These are phyloP conservation scores for Penicillium ochrochloron DNA, from an alignment of 495 filamentous ascomycete genomes.

Conservation along the genomic window DNA sequence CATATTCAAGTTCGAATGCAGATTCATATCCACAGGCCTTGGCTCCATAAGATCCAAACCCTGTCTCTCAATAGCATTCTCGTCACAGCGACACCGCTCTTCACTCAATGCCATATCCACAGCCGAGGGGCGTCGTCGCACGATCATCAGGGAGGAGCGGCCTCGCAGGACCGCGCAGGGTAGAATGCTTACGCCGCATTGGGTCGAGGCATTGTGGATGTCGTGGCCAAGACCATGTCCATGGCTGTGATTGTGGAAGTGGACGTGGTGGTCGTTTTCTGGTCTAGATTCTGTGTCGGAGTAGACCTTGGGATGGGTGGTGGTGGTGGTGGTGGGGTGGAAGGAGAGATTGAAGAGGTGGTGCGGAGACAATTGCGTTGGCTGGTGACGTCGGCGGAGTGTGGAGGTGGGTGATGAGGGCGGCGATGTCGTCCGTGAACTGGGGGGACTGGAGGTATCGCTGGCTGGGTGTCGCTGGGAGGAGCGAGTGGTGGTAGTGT, in stretches of 20 bases:
- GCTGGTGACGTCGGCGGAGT: constrained; percentile 11
- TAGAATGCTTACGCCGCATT: constrained; percentile 30
- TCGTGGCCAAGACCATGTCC: constrained; percentile 31
- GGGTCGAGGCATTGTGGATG: constrained; percentile 28
- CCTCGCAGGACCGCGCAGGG: constrained; percentile 40
- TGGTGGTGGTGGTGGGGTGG: constrained; percentile 27
- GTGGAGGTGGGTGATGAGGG: constrained; percentile 28
- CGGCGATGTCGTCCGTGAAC: constrained; percentile 31
- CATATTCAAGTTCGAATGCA: constrained; percentile 33
- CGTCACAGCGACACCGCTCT: constrained; percentile 45
- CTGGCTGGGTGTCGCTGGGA: constrained; percentile 16
- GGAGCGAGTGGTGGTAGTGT: constrained; percentile 8
- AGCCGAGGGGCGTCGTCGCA: constrained; percentile 48
- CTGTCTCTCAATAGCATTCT: constrained; percentile 44
- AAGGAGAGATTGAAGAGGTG: constrained; percentile 39
- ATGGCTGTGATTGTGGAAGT: constrained; percentile 26
- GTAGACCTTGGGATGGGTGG: constrained; percentile 22
- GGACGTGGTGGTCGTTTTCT: not conserved
- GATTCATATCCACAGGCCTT: constrained; percentile 44
- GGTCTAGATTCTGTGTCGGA: constrained; percentile 16
- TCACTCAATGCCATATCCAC: constrained; percentile 49
- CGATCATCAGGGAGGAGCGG: constrained; percentile 39
- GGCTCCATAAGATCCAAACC: constrained; percentile 54
- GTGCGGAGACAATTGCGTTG: constrained; percentile 28
- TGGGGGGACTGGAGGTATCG: constrained; percentile 27